A percentile compares a stretch with the other conserved stretches of the same genome.
phyloP scores from a whole-genome alignment of 768 basidiomycete species.

The Auricularia auricula-judae region DNA sequence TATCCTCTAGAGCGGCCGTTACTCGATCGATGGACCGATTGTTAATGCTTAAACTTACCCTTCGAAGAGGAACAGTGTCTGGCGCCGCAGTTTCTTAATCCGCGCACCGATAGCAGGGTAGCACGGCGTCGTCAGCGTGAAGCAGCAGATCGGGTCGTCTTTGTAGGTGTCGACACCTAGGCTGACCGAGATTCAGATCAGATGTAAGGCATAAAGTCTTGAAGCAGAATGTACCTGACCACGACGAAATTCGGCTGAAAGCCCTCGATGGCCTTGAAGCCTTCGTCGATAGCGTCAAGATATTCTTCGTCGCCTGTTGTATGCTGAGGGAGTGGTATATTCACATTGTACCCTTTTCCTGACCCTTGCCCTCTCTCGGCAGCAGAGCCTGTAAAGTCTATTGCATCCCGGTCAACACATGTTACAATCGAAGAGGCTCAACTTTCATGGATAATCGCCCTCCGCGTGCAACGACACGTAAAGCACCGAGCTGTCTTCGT shows the following conservation, averaged over 20 bases:
- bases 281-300: conserved; percentile 13
- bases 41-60: conserved; percentile 14
- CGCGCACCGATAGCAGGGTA: conserved; percentile 18
- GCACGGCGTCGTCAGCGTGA: conserved; percentile 16
- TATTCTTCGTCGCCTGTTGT: conserved; percentile 18
- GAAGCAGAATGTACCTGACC: conserved; percentile 14
- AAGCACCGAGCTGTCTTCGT: conserved; percentile 18
- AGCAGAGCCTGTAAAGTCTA: conserved; percentile 21
- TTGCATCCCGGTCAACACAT: neutral
- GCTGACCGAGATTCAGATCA: conserved; percentile 5
- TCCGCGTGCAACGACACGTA: conserved; percentile 23
- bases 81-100: conserved; percentile 10
- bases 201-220: neutral
- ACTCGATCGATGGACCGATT: neutral
- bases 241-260: conserved; percentile 17
- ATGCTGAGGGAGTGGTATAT: conserved; percentile 20
- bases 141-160: conserved; percentile 21
- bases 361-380: conserved; percentile 16
- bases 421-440: conserved; percentile 5
- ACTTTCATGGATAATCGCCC: conserved; percentile 23
- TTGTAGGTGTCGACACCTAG: conserved; percentile 25
- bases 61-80: conserved; percentile 25
- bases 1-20: conserved; percentile 16
- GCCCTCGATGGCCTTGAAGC: conserved; percentile 8
- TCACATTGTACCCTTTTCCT: conserved; percentile 17